Evolutionary conservation across 106 monocot genomes (phyloP).

Genomic region (Dendrobium huoshanense): DNA sequence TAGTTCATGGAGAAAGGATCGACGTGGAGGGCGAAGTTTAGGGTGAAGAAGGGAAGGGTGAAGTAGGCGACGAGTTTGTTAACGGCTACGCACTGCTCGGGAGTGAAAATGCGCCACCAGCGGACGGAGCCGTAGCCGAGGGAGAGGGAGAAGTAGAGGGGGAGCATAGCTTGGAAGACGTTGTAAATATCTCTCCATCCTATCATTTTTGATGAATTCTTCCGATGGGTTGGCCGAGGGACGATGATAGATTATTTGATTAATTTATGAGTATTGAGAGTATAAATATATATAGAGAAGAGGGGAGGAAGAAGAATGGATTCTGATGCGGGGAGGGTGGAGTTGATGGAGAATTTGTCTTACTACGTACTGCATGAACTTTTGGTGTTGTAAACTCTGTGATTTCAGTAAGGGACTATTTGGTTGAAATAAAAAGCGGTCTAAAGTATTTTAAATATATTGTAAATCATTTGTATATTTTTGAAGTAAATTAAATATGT

Average conservation of each 20-base stretch:
- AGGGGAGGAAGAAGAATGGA: not conserved
- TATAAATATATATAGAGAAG: not conserved
- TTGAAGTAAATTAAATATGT: too few species aligned
- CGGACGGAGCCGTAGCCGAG: slow-evolving; percentile 72
- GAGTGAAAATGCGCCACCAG: slow-evolving; percentile 75
- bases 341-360: too few species aligned
- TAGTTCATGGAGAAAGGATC: slow-evolving; percentile 68
- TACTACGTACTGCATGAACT: too few species aligned
- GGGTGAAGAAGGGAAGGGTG: slow-evolving; percentile 74
- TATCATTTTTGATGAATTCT: slow-evolving; percentile 38
- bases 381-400: too few species aligned
- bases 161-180: slow-evolving; percentile 68
- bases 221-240: not conserved
- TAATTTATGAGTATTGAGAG: not conserved
- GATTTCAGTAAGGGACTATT: too few species aligned
- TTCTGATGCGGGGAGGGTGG: too few species aligned
- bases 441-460: too few species aligned
- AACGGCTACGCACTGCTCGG: slow-evolving; percentile 60
- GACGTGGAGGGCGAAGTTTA: slow-evolving; percentile 54
- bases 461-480: too few species aligned
- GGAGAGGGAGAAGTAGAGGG: slow-evolving; percentile 57
- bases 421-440: too few species aligned
- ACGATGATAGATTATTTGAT: not conserved
- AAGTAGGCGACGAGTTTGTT: slow-evolving; percentile 71
- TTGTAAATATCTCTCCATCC: slow-evolving; percentile 59